phyloP scores from a whole-genome alignment of 768 basidiomycete species.

The Vararia minispora region DNA sequence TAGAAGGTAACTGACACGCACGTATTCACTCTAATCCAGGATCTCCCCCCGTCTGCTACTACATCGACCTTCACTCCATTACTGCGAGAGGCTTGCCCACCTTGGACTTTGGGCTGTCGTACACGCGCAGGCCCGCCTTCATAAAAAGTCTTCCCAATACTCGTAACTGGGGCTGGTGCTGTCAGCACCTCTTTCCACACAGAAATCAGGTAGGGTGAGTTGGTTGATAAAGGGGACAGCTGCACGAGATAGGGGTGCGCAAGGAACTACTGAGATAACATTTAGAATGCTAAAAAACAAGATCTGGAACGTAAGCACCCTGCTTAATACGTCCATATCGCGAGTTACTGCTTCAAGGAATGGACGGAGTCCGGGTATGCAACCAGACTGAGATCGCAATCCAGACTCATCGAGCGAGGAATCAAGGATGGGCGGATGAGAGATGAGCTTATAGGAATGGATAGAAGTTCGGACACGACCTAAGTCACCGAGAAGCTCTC shows the following conservation, averaged over 20 bases:
- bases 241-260: slow-evolving; percentile 31
- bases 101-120: slow-evolving; percentile 7
- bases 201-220: slow-evolving; percentile 69
- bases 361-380: slow-evolving; percentile 28
- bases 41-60: slow-evolving; percentile 59
- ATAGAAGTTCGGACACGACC: slow-evolving; percentile 18
- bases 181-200: slow-evolving; percentile 73
- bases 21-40: slow-evolving; percentile 87
- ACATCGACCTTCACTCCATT: slow-evolving; percentile 63
- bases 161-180: slow-evolving; percentile 44
- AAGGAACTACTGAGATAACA: slow-evolving; percentile 46
- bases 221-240: slow-evolving; percentile 53
- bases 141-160: slow-evolving; percentile 46
- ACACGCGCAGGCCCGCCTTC: too few species aligned
- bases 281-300: not conserved
- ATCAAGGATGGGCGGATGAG: slow-evolving; percentile 25
- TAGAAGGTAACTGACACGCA: slow-evolving; percentile 27
- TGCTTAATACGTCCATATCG: slow-evolving; percentile 33
- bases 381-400: slow-evolving; percentile 11
- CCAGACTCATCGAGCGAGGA: slow-evolving; percentile 17
- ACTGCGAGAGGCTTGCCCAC: slow-evolving; percentile 7
- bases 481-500: slow-evolving; percentile 15
- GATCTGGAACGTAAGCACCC: slow-evolving; percentile 17
- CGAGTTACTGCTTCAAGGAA: slow-evolving; percentile 31
- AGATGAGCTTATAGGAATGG: slow-evolving; percentile 16